Conservation (phyloP, 2,329 filamentous ascomycete species). For the Diplodia scrobiculata region DNA sequence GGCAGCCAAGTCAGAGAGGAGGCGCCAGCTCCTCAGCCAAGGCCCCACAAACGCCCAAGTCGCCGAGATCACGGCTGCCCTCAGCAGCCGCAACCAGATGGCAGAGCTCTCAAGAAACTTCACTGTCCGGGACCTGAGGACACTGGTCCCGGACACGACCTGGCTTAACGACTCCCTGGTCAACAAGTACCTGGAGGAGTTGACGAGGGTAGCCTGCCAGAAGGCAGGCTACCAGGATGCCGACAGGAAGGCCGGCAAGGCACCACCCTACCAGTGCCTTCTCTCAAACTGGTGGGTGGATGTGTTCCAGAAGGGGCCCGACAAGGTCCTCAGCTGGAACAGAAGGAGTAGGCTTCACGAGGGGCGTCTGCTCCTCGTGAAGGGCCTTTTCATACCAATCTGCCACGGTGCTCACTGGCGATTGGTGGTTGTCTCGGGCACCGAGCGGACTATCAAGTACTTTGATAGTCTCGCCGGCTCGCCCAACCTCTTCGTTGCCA, state of each 20-base stretch:
- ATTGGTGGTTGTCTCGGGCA: constrained; percentile 66
- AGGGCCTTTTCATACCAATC: constrained; percentile 71
- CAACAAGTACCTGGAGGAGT: constrained; percentile 64
- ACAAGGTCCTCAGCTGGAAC: constrained; percentile 57
- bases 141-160: constrained; percentile 34
- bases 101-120: constrained; percentile 2
- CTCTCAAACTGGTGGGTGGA: constrained; percentile 51
- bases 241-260: constrained; percentile 59
- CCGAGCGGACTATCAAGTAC: constrained; percentile 63
- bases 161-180: constrained; percentile 81
- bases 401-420: constrained; percentile 70
- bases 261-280: constrained; percentile 68
- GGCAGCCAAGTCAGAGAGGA: background rate
- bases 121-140: background rate
- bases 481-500: constrained; percentile 41
- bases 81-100: background rate
- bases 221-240: constrained; percentile 54
- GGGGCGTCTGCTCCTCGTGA: constrained; percentile 59
- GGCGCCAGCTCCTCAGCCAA: background rate
- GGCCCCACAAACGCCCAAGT: background rate
- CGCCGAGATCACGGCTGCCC: background rate
- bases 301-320: constrained; percentile 53
- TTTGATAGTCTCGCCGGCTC: constrained; percentile 64
- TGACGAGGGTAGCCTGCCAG: constrained; percentile 63
- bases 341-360: constrained; percentile 33